phyloP scores from a whole-genome alignment of 2,329 filamentous ascomycete genomes.

The Claviceps sp. region DNA sequence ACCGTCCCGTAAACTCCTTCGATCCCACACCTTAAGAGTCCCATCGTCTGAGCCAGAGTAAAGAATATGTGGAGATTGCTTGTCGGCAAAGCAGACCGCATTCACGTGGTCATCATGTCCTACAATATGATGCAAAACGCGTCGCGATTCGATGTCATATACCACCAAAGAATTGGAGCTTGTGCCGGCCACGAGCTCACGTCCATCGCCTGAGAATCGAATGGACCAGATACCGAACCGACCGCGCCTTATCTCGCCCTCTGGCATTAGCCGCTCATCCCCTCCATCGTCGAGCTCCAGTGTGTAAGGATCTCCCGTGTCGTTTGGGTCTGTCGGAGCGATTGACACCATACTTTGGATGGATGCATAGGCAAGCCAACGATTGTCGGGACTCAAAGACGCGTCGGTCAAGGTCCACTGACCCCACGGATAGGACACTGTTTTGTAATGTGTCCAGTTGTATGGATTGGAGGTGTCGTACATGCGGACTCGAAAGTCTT shows the following conservation, averaged over 20 bases:
- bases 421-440: constrained; percentile 69
- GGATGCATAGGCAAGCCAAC: constrained; percentile 81
- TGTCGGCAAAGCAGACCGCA: constrained; percentile 90
- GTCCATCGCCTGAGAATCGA: constrained; percentile 81
- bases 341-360: constrained; percentile 76
- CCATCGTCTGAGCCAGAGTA: constrained; percentile 94
- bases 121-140: constrained; percentile 57
- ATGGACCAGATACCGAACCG: constrained; percentile 71
- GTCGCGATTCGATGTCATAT: constrained; percentile 77
- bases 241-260: constrained; percentile 16
- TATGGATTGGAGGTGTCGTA: constrained; percentile 96
- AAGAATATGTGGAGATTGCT: constrained; percentile 76
- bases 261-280: constrained; percentile 3
- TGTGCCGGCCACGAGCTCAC: constrained; percentile 83
- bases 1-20: constrained; percentile 77
- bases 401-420: constrained; percentile 96
- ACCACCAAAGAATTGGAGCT: constrained; percentile 68
- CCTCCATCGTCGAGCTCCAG: constrained; percentile 47
- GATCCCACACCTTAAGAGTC: constrained; percentile 92
- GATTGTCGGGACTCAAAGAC: constrained; percentile 80
- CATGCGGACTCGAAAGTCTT: constrained; percentile 91
- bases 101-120: constrained; percentile 88
- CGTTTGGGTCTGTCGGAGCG: constrained; percentile 73
- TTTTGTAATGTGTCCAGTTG: constrained; percentile 93
- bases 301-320: constrained; percentile 64